Evolutionary conservation across 352 stramenopile genomes (phyloP).

Genomic region (Pythium volutum): DNA sequence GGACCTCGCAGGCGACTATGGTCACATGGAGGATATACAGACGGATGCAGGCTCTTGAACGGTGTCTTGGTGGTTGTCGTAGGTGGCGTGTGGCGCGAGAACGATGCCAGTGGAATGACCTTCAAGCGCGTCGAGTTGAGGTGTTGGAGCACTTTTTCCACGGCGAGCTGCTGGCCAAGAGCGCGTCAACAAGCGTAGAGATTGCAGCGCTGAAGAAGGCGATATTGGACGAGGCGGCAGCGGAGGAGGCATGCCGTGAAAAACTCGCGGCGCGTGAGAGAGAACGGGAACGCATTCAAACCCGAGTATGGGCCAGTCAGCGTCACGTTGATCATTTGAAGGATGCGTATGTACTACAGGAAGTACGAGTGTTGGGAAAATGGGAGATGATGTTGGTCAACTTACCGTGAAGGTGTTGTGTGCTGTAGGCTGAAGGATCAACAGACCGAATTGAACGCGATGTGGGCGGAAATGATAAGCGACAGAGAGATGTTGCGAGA

Average conservation of each 20-base stretch:
- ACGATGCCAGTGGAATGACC: neutral
- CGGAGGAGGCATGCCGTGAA: neutral
- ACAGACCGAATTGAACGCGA: neutral
- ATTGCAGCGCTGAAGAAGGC: neutral
- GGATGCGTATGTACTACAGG: constrained; percentile 3
- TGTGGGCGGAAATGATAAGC: constrained; percentile 8
- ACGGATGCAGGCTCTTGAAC: neutral
- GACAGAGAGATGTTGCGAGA: constrained; percentile 3
- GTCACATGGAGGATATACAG: neutral
- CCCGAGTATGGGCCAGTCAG: neutral
- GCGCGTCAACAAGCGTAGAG: neutral
- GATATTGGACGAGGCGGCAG: neutral
- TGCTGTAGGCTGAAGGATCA: neutral
- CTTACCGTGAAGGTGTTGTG: no score
- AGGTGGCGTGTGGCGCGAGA: constrained; percentile 12
- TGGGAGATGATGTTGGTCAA: no score
- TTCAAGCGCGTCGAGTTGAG: neutral
- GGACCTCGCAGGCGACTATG: neutral
- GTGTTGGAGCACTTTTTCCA: constrained; percentile 1
- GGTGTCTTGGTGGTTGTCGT: neutral
- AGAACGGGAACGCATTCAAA: neutral
- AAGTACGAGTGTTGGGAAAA: no score
- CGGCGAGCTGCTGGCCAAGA: neutral
- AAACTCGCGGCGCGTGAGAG: neutral
- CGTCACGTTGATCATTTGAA: neutral